Percentiles rank a stretch among this genome's conserved stretches.
Conservation (phyloP, 345 rosid species). For the Ricinus communis region DNA sequence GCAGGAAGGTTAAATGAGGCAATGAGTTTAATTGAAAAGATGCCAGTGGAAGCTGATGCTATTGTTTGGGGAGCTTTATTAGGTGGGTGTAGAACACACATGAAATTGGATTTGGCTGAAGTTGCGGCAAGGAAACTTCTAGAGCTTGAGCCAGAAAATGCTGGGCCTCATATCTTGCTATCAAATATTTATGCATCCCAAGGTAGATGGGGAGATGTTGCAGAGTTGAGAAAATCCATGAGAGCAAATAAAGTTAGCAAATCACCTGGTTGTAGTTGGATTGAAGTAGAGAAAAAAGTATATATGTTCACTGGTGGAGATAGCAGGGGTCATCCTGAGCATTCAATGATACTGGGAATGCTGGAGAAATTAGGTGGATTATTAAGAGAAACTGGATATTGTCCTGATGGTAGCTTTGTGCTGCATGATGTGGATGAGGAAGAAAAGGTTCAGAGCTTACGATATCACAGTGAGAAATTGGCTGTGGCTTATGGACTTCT, state of each 20-base stretch:
- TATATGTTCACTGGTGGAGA: constrained; percentile 71
- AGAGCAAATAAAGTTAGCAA: constrained; percentile 51
- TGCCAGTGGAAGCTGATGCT: constrained; percentile 77
- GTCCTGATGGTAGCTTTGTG: constrained; percentile 72
- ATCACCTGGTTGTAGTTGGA: constrained; percentile 86
- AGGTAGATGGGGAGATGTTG: constrained; percentile 62
- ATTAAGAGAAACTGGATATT: constrained; percentile 67
- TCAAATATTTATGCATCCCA: constrained; percentile 70
- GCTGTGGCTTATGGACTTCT: constrained; percentile 83
- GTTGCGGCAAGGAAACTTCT: constrained; percentile 66
- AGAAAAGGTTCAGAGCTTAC: constrained; percentile 63
- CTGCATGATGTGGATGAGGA: constrained; percentile 85
- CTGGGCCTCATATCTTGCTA: constrained; percentile 66
- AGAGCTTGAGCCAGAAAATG: constrained; percentile 62
- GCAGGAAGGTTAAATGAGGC: constrained; percentile 69
- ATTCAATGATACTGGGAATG: constrained; percentile 43
- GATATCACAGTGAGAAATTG: constrained; percentile 68
- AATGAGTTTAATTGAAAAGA: constrained; percentile 54
- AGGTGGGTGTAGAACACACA: constrained; percentile 74
- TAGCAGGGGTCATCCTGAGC: constrained; percentile 54
- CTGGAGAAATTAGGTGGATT: constrained; percentile 54
- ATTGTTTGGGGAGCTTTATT: constrained; percentile 75
- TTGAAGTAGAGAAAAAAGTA: constrained; percentile 59
- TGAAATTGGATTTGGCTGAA: constrained; percentile 66
- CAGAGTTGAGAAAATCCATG: constrained; percentile 55